Base-by-base conservation (phyloP, 352 stramenopile species). In the Albugo laibachii region DNA sequence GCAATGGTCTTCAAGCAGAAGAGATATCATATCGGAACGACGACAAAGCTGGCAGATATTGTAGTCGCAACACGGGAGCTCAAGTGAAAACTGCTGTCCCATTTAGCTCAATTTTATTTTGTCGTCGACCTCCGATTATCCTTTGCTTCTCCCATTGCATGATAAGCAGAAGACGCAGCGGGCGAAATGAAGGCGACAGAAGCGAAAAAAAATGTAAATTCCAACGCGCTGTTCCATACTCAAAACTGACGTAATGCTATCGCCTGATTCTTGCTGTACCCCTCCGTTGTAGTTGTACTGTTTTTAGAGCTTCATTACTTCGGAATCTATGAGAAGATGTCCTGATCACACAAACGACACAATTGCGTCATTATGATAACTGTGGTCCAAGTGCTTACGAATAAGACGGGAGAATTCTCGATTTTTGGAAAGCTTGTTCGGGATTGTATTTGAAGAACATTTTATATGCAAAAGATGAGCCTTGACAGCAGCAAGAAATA, bases 401-500 rank as follows among this genome's bases (percentile, higher is more conserved):
- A n/a, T n/a, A n/a, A n/a, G n/a, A 61, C 73, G 11, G 73, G 83
- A 47, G 76, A 88, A 36, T 88, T 88, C 50, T 65, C 68, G 11
- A 69, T 81, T 13, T 64, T 81, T 14, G 76, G 76, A 11, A 73
- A 73, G 24, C 76, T 86, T 47, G 72, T 70, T 37, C 76, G 12
- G 76, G 76, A 15, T 49, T 89, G 10, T 89, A 86, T 59, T 58
- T 89, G 15, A 89, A 89, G 62, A 89, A 89, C 54, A 69, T 89
- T 40, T 57, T 89, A 48, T n/a, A 86, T 52, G 76, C 76, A 43
- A 89, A 89, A 59, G 74, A 88, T 57, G 71, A 83, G 47, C 66
- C 56, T 20, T 55, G 85, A n/a, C 76, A 84, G 55, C 58, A 74
- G 52, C 73, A 85, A 49, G 85, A 88, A 50, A 70, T 80, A 41